Base-by-base conservation (phyloP, 2,329 filamentous ascomycete species). In the Stagonosporopsis tanaceti region DNA sequence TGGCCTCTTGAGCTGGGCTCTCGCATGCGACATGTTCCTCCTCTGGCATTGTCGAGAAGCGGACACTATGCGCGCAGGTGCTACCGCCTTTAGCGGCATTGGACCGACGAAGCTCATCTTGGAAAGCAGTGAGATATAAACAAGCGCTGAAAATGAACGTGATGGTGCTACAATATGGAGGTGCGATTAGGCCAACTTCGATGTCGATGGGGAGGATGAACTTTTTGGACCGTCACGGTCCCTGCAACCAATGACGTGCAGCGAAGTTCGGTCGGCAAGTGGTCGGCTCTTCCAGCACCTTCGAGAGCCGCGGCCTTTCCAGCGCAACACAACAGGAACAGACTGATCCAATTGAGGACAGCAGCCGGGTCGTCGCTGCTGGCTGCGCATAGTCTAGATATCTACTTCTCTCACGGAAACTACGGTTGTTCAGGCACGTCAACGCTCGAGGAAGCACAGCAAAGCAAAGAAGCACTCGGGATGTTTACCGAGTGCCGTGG, bases 71-170 rank as follows among this genome's bases (percentile, higher is more conserved):
- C 74, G 73, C 47, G 66, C 64, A 34, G 73, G 72, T 32, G 68
- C 64, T 15, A 69, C 66, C 41, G 67, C 68, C 54, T 71, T 75
- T 57, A 76, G 62, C 47, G 73, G 70, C 59, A 75, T 55, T 34
- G 73, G 73, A 46, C 69, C 71, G 56, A 64, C 65, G 45, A 76
- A 64, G 62, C 70, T 76, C 75, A 77, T 77, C 12, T 46, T 74
- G 53, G 32, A 30, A 35, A 32, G 9, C 8, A 25, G 20, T 12
- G 27, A 47, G 30, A 14, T 24, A 30, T 30, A 35, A 41, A 28
- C 17, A 39, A 46, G 45, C 41, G 32, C 51, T 50, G 39, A 22
- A 44, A 63, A 53, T 59, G 57, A 62, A 57, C 50, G 61, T 66
- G 57, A 60, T 61, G 56, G n/a, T 52, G 39, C 22, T 37, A 54